phyloP scores from a whole-genome alignment of 768 basidiomycete genomes.

The Daedaleopsis nitida region DNA sequence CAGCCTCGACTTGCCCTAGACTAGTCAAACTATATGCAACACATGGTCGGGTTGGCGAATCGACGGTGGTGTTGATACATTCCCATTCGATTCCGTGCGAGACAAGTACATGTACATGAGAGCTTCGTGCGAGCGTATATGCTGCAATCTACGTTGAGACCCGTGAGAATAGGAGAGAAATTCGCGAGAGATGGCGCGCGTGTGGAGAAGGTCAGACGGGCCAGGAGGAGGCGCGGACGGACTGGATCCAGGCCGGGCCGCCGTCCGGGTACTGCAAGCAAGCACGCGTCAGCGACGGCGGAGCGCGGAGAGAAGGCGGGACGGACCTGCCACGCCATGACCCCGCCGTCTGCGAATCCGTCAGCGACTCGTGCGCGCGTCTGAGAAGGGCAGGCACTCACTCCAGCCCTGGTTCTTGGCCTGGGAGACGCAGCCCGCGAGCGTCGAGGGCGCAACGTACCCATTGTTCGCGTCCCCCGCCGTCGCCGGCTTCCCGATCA shows the following conservation, averaged over 20 bases:
- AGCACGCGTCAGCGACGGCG: too few relatives aligned
- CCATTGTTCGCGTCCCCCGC: conserved; percentile 47
- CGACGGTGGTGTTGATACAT: too few relatives aligned
- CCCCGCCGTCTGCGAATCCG: conserved; percentile 35
- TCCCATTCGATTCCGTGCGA: too few relatives aligned
- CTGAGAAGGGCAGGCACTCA: conserved; percentile 36
- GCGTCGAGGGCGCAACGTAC: conserved; percentile 57
- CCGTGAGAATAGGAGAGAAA: neutral
- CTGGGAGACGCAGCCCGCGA: conserved; percentile 60
- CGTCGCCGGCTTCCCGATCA: conserved; percentile 57
- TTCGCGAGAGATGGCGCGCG: neutral
- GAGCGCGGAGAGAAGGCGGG: neutral
- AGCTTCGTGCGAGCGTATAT: too few relatives aligned
- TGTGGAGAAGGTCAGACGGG: conserved; percentile 23
- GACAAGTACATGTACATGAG: too few relatives aligned
- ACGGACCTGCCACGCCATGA: conserved; percentile 42
- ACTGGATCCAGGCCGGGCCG: conserved; percentile 38
- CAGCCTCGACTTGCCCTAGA: too few relatives aligned
- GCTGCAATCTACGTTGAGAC: too few relatives aligned
- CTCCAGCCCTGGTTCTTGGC: conserved; percentile 71
- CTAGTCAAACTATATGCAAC: too few relatives aligned
- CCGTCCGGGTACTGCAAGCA: conserved; percentile 41
- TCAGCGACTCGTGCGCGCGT: neutral
- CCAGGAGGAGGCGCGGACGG: conserved; percentile 39
- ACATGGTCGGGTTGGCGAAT: too few relatives aligned